Conservation (phyloP, 306 rosid genomes). For the Ormosia emarginata region DNA sequence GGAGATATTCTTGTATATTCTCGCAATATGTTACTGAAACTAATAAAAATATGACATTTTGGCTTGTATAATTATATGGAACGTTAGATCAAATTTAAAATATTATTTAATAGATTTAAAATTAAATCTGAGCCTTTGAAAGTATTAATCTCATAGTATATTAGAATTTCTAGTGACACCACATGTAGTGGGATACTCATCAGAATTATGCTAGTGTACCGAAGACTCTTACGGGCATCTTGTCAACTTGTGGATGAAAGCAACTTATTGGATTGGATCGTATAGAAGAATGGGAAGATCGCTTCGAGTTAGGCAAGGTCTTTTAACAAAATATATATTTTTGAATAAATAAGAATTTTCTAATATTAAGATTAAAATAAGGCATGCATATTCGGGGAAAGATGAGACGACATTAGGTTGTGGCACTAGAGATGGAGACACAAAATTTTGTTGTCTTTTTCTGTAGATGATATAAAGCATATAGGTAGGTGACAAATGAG, state of each 20-base stretch:
- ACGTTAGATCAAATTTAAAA: no score
- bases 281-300: neutral
- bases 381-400: neutral
- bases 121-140: no score
- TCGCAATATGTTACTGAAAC: no score
- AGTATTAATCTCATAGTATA: no score
- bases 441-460: neutral
- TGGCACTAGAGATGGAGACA: conserved; percentile 17
- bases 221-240: neutral
- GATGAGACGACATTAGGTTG: neutral
- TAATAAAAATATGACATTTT: no score
- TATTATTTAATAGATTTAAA: no score
- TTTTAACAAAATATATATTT: neutral
- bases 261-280: neutral
- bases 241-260: neutral
- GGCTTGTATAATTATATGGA: no score
- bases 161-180: no score
- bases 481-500: conserved; percentile 7
- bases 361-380: neutral
- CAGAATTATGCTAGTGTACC: neutral
- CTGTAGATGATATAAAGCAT: neutral
- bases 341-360: neutral
- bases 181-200: neutral
- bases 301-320: neutral
- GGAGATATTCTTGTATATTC: no score